Conservation (phyloP, 768 basidiomycete genomes). For the Rhodotorula babjevae region DNA sequence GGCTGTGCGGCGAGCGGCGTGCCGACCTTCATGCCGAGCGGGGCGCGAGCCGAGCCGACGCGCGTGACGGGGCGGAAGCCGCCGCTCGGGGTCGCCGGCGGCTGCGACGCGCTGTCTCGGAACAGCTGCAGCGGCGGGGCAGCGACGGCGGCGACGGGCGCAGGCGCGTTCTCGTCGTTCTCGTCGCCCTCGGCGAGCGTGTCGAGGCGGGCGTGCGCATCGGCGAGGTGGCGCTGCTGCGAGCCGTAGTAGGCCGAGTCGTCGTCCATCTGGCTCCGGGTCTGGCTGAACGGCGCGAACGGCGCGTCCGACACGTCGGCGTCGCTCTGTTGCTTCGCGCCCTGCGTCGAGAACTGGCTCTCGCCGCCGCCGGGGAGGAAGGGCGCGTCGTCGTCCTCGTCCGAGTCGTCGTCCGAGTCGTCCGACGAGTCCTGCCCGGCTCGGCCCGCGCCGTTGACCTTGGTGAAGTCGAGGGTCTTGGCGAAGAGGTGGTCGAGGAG, state of each 20-base stretch:
- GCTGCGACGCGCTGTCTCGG: background rate
- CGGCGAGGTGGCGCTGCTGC: background rate
- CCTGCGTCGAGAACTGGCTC: slow-evolving; percentile 23
- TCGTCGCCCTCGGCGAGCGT: background rate
- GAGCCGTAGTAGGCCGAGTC: slow-evolving; percentile 20
- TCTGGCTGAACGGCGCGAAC: slow-evolving; percentile 35
- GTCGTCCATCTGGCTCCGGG: slow-evolving; percentile 30
- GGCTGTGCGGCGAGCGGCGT: background rate
- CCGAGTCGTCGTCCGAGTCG: slow-evolving; percentile 43
- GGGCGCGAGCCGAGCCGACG: slow-evolving; percentile 15
- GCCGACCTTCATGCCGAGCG: slow-evolving; percentile 23
- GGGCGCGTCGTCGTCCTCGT: slow-evolving; percentile 4
- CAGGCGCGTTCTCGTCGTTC: background rate
- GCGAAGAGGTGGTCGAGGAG: slow-evolving; percentile 97
- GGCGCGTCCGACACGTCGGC: slow-evolving; percentile 1
- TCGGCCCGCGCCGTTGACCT: slow-evolving; percentile 34
- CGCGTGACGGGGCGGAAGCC: slow-evolving; percentile 30
- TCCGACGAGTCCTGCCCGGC: slow-evolving; percentile 37
- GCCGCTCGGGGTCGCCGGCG: slow-evolving; percentile 8
- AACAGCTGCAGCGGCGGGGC: slow-evolving; percentile 28
- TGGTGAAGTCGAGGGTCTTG: slow-evolving; percentile 48
- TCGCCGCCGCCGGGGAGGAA: background rate
- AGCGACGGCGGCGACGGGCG: background rate
- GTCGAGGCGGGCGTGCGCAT: slow-evolving; percentile 3
- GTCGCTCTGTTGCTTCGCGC: slow-evolving; percentile 21